phyloP scores from a whole-genome alignment of 2,329 filamentous ascomycete species.

The Ilyonectria robusta region DNA sequence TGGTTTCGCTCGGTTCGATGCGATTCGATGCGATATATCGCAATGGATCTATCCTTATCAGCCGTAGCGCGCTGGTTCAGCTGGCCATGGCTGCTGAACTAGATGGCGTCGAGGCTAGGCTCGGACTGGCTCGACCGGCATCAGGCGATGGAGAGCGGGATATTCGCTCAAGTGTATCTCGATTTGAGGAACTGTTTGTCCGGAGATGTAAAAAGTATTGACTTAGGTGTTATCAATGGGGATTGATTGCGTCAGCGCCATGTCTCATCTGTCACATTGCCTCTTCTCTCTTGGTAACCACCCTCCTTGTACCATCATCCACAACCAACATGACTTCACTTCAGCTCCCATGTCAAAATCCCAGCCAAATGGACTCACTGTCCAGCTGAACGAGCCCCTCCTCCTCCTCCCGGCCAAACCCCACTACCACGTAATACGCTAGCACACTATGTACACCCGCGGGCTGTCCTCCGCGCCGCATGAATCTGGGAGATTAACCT shows the following conservation, averaged over 20 bases:
- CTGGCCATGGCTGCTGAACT: neutral
- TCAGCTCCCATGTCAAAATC: neutral
- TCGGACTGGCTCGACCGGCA: neutral
- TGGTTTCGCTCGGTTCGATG: neutral
- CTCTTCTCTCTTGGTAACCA: neutral
- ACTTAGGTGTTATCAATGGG: neutral
- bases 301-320: neutral
- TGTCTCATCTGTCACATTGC: neutral
- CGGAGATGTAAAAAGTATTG: neutral
- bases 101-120: slow-evolving; percentile 8
- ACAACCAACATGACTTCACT: neutral
- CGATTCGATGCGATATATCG: neutral
- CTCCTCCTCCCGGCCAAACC: slow-evolving; percentile 2
- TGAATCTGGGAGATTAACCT: slow-evolving; percentile 46
- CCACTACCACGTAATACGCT: neutral
- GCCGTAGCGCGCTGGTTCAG: neutral
- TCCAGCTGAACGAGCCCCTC: neutral
- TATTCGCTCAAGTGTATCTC: neutral
- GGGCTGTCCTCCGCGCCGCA: slow-evolving; percentile 41
- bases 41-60: neutral
- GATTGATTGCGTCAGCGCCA: neutral
- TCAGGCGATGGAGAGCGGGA: slow-evolving; percentile 3
- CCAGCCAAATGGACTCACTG: neutral
- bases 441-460: slow-evolving; percentile 25
- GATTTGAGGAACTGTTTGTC: neutral